Evolutionary conservation across 495 filamentous ascomycete genomes (phyloP).

Genomic region (Annulohypoxylon maeteangense): DNA sequence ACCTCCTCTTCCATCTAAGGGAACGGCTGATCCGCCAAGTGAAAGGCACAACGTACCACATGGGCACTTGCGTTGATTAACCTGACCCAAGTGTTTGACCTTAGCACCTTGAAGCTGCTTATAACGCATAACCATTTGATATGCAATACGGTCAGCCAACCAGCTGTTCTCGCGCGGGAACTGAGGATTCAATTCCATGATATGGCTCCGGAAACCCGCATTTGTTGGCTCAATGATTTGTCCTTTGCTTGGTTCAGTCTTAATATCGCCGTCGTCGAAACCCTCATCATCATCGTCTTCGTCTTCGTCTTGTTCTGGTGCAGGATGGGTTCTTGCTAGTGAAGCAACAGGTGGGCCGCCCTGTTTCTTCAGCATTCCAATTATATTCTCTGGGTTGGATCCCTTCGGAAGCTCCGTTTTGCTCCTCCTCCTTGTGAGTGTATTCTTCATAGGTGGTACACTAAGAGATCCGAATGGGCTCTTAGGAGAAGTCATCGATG

Average conservation of each 20-base stretch:
- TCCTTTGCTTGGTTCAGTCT: constrained; percentile 57
- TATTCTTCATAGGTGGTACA: constrained; percentile 59
- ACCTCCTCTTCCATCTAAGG: constrained; percentile 56
- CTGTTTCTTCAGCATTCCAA: constrained; percentile 61
- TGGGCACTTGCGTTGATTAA: constrained; percentile 65
- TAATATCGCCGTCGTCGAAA: constrained; percentile 61
- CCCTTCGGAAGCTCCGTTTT: constrained; percentile 75
- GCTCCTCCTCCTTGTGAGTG: constrained; percentile 72
- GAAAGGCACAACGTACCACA: constrained; percentile 71
- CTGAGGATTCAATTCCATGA: constrained; percentile 74
- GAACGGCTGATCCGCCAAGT: constrained; percentile 66
- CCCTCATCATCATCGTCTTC: constrained; percentile 66
- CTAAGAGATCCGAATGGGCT: constrained; percentile 53
- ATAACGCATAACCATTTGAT: constrained; percentile 82
- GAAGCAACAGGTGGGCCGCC: constrained; percentile 70
- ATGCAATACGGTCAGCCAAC: constrained; percentile 83
- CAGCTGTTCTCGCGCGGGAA: constrained; percentile 66
- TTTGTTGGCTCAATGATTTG: constrained; percentile 74
- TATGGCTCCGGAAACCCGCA: constrained; percentile 81
- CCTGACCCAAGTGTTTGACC: constrained; percentile 72
- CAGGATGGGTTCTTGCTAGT: constrained; percentile 55
- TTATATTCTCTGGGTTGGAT: constrained; percentile 48
- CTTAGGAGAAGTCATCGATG: constrained; percentile 63
- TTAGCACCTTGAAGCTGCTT: constrained; percentile 78
- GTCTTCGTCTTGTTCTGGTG: constrained; percentile 51